Evolutionary conservation across 2,329 filamentous ascomycete genomes (phyloP).

Genomic region (Cordyceps militaris): DNA sequence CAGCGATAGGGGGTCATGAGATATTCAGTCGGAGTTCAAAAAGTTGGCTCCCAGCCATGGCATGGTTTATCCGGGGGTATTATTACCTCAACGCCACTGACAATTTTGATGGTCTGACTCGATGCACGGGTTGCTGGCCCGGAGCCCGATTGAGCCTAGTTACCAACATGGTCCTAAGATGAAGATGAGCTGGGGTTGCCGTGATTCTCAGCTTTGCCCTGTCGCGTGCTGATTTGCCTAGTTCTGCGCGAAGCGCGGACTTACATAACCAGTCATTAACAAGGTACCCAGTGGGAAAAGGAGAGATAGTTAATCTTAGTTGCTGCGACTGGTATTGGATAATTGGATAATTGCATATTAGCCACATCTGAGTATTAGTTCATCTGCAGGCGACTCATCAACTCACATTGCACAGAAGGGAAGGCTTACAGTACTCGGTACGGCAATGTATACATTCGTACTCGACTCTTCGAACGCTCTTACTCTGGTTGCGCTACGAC

Average conservation of each 20-base stretch:
- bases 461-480: too few relatives aligned
- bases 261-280: too few relatives aligned
- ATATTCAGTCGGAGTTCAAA: too few relatives aligned
- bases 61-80: background rate
- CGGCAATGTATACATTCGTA: background rate
- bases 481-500: too few relatives aligned
- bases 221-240: conserved; percentile 10
- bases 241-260: background rate
- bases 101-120: background rate
- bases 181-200: background rate
- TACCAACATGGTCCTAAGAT: background rate
- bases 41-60: too few relatives aligned
- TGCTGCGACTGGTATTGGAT: background rate
- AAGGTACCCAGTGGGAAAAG: background rate
- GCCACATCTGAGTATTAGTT: too few relatives aligned
- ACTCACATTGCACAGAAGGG: too few relatives aligned
- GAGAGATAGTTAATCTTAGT: too few relatives aligned
- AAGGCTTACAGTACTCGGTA: background rate
- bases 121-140: background rate
- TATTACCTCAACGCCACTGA: conserved; percentile 4
- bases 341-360: background rate
- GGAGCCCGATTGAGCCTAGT: conserved; percentile 6
- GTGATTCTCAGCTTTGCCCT: background rate
- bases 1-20: too few relatives aligned
- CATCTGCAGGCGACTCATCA: background rate